Conservation (phyloP, 1,139 yeast genomes). For the Zhuliangozyma parablackwelliae region DNA sequence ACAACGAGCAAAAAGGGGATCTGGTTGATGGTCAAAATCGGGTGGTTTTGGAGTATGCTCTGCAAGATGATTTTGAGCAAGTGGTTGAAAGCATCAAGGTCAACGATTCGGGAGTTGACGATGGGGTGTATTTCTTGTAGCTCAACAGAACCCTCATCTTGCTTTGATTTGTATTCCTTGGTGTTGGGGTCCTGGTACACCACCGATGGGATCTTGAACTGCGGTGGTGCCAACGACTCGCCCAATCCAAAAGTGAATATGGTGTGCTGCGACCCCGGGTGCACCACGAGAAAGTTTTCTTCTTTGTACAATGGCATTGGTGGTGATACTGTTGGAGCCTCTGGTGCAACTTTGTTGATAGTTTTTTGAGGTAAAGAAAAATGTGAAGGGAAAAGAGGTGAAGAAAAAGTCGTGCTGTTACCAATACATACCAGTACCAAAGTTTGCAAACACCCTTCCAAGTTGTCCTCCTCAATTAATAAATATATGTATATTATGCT, state of each 20-base stretch:
- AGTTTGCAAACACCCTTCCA: too few relatives aligned
- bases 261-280: constrained; percentile 78
- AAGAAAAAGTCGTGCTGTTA: too few relatives aligned
- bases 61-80: constrained; percentile 58
- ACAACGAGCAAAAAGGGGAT: constrained; percentile 52
- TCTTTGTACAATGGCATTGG: constrained; percentile 61
- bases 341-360: too few relatives aligned
- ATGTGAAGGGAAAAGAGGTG: too few relatives aligned
- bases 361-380: too few relatives aligned
- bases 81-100: constrained; percentile 68
- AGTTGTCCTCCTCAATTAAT: too few relatives aligned
- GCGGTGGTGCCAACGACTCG: constrained; percentile 77
- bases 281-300: constrained; percentile 59
- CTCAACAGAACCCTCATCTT: constrained; percentile 18
- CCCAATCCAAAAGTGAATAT: constrained; percentile 77
- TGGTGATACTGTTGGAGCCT: too few relatives aligned
- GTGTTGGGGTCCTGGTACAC: constrained; percentile 56
- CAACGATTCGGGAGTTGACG: constrained; percentile 54
- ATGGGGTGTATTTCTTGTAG: constrained; percentile 55
- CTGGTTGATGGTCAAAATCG: constrained; percentile 46
- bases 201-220: constrained; percentile 66
- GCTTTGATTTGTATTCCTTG: constrained; percentile 37
- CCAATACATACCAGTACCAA: too few relatives aligned
- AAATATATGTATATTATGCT: too few relatives aligned
- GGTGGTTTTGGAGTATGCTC: constrained; percentile 50